Evolutionary conservation across 768 basidiomycete genomes (phyloP).

Genomic region (Leccinum boreale): DNA sequence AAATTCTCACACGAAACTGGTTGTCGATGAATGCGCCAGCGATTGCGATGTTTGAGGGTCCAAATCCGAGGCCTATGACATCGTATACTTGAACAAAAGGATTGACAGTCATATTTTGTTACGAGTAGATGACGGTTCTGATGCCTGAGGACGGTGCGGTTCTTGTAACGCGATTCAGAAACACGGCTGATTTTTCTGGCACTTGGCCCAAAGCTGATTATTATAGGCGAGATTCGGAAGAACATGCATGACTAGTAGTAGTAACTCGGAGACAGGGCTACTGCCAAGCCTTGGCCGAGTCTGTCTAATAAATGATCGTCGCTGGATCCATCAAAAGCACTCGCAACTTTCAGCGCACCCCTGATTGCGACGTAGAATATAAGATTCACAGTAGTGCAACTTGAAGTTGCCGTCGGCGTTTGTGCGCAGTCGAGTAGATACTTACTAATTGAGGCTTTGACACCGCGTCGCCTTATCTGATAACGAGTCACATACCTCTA

Average conservation of each 20-base stretch:
- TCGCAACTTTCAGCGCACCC: not conserved
- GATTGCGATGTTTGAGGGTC: slow-evolving; percentile 51
- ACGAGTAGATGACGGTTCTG: not conserved
- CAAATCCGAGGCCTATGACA: slow-evolving; percentile 50
- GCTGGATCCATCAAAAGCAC: not conserved
- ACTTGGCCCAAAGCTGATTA: not conserved
- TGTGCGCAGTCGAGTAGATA: not conserved
- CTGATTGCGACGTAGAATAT: not conserved
- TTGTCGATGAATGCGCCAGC: slow-evolving; percentile 48
- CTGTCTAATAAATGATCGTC: not conserved
- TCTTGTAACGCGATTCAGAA: not conserved
- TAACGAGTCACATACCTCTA: not conserved
- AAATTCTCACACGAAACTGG: slow-evolving; percentile 10
- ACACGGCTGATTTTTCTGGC: not conserved
- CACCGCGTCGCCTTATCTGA: slow-evolving; percentile 7
- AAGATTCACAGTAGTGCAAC: not conserved
- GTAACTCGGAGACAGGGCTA: not conserved
- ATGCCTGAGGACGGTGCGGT: not conserved
- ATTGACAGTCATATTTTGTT: slow-evolving; percentile 2
- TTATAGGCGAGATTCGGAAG: not conserved
- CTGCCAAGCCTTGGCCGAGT: not conserved
- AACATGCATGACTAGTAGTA: not conserved
- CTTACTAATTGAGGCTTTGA: not conserved
- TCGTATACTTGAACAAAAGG: slow-evolving; percentile 32
- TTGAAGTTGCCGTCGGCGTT: not conserved